Evolutionary conservation across 2,329 filamentous ascomycete genomes (phyloP).

Genomic region (Chalara sp.): DNA sequence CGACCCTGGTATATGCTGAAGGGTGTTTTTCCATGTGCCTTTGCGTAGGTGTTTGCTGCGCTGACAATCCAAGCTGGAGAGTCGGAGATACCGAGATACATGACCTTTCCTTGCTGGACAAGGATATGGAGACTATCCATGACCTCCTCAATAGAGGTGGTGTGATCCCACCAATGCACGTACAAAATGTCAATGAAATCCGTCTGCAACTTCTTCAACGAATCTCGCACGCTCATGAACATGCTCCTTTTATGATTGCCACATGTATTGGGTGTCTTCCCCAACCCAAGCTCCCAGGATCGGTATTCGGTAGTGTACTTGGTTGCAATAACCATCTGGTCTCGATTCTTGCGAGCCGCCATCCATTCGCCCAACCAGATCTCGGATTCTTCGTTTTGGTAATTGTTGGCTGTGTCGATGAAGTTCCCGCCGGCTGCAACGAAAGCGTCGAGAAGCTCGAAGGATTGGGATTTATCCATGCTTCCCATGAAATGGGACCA

Average conservation of each 20-base stretch:
- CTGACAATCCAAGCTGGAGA: slow-evolving; percentile 59
- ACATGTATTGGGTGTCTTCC: slow-evolving; percentile 33
- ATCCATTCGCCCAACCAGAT: slow-evolving; percentile 64
- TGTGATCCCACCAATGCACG: slow-evolving; percentile 35
- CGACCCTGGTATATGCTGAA: slow-evolving; percentile 61
- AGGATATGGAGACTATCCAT: slow-evolving; percentile 59
- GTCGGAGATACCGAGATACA: slow-evolving; percentile 59
- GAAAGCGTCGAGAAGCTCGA: slow-evolving; percentile 49
- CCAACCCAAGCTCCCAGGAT: slow-evolving; percentile 27
- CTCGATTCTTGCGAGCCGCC: slow-evolving; percentile 51
- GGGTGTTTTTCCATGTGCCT: slow-evolving; percentile 46
- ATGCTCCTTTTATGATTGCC: slow-evolving; percentile 34
- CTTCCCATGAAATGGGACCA: slow-evolving; percentile 29
- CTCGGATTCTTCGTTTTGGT: slow-evolving; percentile 53
- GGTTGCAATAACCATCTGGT: slow-evolving; percentile 54
- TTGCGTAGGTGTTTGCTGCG: not conserved
- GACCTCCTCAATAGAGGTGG: slow-evolving; percentile 49
- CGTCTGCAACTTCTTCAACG: slow-evolving; percentile 23
- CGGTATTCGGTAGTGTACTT: slow-evolving; percentile 53
- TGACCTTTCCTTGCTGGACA: slow-evolving; percentile 51
- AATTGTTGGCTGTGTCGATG: slow-evolving; percentile 55
- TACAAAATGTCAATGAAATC: slow-evolving; percentile 35
- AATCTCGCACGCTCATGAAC: slow-evolving; percentile 30
- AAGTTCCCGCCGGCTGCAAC: slow-evolving; percentile 55
- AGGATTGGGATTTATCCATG: slow-evolving; percentile 41